phyloP scores from a whole-genome alignment of 108 stramenopile species.

The Nitzschia palea region DNA sequence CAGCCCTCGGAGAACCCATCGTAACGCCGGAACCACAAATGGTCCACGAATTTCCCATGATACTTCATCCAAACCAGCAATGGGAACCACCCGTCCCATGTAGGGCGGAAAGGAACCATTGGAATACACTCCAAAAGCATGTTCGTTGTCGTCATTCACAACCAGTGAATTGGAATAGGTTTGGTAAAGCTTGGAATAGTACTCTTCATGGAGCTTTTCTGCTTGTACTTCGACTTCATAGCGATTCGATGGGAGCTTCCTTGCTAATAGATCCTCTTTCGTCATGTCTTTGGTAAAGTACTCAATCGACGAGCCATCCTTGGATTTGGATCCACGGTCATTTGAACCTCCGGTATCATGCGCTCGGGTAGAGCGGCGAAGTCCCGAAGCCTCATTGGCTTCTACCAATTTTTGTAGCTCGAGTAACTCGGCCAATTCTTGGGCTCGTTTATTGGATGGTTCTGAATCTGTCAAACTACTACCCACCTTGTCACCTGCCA shows the following conservation, averaged over 20 bases:
- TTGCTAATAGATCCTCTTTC: neutral
- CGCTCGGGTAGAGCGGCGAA: slow-evolving; percentile 42
- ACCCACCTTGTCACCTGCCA: slow-evolving; percentile 17
- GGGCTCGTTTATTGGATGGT: neutral
- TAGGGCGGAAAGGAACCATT: slow-evolving; percentile 81
- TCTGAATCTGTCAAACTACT: slow-evolving; percentile 2
- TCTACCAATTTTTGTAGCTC: slow-evolving; percentile 28
- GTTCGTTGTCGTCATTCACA: slow-evolving; percentile 2
- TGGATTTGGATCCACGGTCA: neutral
- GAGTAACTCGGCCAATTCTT: slow-evolving; percentile 39
- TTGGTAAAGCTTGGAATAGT: slow-evolving; percentile 66
- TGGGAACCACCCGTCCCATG: slow-evolving; percentile 70
- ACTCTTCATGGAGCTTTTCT: slow-evolving; percentile 69
- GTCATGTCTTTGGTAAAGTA: neutral
- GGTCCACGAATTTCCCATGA: slow-evolving; percentile 81
- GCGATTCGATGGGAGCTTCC: slow-evolving; percentile 33
- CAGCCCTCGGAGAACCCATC: slow-evolving; percentile 84
- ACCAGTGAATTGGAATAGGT: slow-evolving; percentile 26
- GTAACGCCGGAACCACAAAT: slow-evolving; percentile 68
- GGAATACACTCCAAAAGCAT: slow-evolving; percentile 42
- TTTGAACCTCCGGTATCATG: neutral
- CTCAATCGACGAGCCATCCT: neutral
- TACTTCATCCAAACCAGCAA: slow-evolving; percentile 18
- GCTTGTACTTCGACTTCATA: slow-evolving; percentile 56
- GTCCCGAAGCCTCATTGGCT: slow-evolving; percentile 22